Conservation (phyloP, 805 yeast genomes). For the Candida vaughaniae region DNA sequence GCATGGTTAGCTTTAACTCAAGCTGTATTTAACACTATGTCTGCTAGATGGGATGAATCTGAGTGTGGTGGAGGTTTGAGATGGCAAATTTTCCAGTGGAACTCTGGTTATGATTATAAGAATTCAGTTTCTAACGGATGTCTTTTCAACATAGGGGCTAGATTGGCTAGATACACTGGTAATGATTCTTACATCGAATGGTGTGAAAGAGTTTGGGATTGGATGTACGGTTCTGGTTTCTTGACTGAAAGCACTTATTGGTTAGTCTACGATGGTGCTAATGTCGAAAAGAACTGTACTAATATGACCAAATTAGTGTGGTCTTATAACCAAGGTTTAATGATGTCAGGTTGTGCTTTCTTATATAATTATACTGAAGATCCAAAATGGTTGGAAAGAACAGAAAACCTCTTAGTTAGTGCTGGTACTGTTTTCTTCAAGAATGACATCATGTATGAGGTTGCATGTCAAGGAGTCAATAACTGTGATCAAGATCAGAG, state of each 20-base stretch:
- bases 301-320: constrained; percentile 61
- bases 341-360: constrained; percentile 79
- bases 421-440: constrained; percentile 56
- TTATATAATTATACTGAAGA: constrained; percentile 72
- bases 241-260: constrained; percentile 44
- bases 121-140: constrained; percentile 46
- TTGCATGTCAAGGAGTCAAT: constrained; percentile 68
- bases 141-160: constrained; percentile 44
- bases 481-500: constrained; percentile 86
- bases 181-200: constrained; percentile 40
- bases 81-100: constrained; percentile 52
- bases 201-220: constrained; percentile 44
- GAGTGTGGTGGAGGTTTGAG: constrained; percentile 44
- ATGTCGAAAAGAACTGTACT: constrained; percentile 59
- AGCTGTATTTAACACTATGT: constrained; percentile 45
- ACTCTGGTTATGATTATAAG: constrained; percentile 45
- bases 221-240: constrained; percentile 43
- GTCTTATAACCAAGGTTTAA: constrained; percentile 84
- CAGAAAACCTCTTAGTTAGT: constrained; percentile 55
- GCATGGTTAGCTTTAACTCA: constrained; percentile 43
- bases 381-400: constrained; percentile 62
- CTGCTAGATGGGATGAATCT: constrained; percentile 41
- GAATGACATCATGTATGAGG: constrained; percentile 63
- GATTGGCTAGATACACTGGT: constrained; percentile 42
- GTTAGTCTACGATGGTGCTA: constrained; percentile 76